Percentiles rank a stretch among this genome's conserved stretches.
Evolutionary conservation across 2,329 filamentous ascomycete genomes (phyloP).

Genomic region (Fusarium multiceps): DNA sequence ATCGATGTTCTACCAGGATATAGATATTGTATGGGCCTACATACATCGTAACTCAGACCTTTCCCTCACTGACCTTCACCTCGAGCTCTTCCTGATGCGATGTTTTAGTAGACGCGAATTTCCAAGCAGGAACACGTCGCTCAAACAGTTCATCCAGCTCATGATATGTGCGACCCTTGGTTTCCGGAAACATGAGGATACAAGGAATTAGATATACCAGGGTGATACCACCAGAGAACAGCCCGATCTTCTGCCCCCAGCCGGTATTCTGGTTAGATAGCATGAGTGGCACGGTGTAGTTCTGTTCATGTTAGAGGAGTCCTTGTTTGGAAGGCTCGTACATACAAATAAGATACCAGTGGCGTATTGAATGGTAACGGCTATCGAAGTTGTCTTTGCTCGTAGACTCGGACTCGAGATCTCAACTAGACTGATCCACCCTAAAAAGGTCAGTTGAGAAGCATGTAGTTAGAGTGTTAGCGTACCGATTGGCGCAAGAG

Average conservation of each 20-base stretch:
- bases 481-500: background rate
- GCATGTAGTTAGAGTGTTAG: too few species aligned
- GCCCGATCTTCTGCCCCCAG: background rate
- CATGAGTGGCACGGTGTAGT: background rate
- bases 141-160: background rate
- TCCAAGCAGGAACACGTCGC: too few species aligned
- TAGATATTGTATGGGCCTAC: too few species aligned
- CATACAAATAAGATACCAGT: background rate
- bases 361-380: background rate
- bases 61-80: background rate
- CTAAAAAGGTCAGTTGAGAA: background rate
- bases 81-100: background rate
- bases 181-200: background rate
- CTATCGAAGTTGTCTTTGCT: background rate
- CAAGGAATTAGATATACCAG: background rate
- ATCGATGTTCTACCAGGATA: too few species aligned
- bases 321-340: accelerated
- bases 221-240: background rate
- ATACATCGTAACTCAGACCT: background rate
- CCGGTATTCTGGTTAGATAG: background rate
- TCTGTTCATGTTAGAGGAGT: background rate
- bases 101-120: background rate
- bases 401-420: background rate
- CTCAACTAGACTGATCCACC: background rate
- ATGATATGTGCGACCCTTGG: background rate